These are phyloP conservation scores for Oryza meyeriana DNA, from an alignment of 176 grass and related monocot genomes.

Conservation along the genomic window DNA sequence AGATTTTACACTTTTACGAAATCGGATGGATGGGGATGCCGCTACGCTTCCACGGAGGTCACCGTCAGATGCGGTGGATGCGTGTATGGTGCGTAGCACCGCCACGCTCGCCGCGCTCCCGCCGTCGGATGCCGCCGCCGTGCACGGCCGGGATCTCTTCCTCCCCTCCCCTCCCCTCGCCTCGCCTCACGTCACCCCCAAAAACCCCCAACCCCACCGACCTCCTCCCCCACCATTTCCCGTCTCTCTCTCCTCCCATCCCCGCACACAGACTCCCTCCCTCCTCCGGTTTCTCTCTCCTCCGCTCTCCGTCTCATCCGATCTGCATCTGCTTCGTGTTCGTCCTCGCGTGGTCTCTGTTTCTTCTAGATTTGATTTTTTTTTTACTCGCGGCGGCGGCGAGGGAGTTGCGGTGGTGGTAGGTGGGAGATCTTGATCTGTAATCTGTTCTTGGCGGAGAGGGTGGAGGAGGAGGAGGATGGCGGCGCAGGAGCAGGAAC, in stretches of 20 bases:
- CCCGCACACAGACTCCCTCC: slow-evolving; percentile 5
- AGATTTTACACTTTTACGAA: background rate
- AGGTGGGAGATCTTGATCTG: slow-evolving; percentile 29
- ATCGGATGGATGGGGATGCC: slow-evolving; percentile 39
- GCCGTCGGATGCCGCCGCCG: slow-evolving; percentile 33
- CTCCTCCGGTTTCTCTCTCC: background rate
- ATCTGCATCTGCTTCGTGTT: slow-evolving; percentile 41
- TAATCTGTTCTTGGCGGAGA: too few relatives aligned
- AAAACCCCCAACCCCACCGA: slow-evolving; percentile 5
- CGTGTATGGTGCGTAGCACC: slow-evolving; percentile 4
- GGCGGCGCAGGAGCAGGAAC: slow-evolving; percentile 42
- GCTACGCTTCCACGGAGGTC: slow-evolving; percentile 14
- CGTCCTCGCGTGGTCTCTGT: background rate
- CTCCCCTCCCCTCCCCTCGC: too few relatives aligned
- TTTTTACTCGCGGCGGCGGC: background rate
- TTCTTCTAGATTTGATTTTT: slow-evolving; percentile 23
- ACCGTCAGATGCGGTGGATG: slow-evolving; percentile 47
- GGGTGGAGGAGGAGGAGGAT: background rate
- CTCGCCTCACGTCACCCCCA: background rate
- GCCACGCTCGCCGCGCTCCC: slow-evolving; percentile 37
- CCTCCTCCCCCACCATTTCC: slow-evolving; percentile 1
- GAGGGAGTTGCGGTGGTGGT: background rate
- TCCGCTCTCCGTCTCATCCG: slow-evolving; percentile 15
- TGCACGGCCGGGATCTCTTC: slow-evolving; percentile 33
- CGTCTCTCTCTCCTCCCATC: background rate